These are phyloP conservation scores for Tremella mesenterica DNA, from an alignment of 768 basidiomycete species.

Conservation along the genomic window DNA sequence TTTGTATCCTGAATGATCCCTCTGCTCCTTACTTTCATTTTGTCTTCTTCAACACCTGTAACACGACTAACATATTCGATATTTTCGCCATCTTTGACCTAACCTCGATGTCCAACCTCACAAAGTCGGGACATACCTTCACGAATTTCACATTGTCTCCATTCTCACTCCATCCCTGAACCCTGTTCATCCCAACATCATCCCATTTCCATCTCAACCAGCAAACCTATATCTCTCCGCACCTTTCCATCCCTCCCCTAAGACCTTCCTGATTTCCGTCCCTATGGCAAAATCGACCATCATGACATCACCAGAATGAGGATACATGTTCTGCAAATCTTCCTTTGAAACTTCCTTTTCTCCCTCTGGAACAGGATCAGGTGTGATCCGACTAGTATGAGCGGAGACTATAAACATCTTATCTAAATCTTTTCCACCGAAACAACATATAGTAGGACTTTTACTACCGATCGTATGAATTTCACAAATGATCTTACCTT, in stretches of 20 bases:
- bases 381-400: slow-evolving; percentile 11
- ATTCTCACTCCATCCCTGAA: too few relatives aligned
- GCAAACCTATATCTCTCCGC: slow-evolving; percentile 20
- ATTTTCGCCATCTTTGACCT: too few relatives aligned
- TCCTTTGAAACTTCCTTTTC: too few relatives aligned
- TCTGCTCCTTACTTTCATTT: not conserved
- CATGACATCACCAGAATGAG: slow-evolving; percentile 27
- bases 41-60: not conserved
- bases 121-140: too few relatives aligned
- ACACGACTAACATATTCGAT: too few relatives aligned
- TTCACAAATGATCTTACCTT: slow-evolving; percentile 28
- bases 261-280: slow-evolving; percentile 17
- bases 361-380: too few relatives aligned
- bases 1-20: not conserved
- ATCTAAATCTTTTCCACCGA: slow-evolving; percentile 33
- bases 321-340: slow-evolving; percentile 16
- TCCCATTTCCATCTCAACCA: slow-evolving; percentile 1
- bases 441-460: slow-evolving; percentile 33
- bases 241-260: slow-evolving; percentile 30
- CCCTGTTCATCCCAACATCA: not conserved
- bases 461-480: slow-evolving; percentile 11
- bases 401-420: slow-evolving; percentile 34
- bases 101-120: too few relatives aligned
- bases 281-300: slow-evolving; percentile 25
- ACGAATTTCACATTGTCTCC: too few relatives aligned